A percentile compares a stretch with the other conserved stretches of the same genome.
phyloP scores from a whole-genome alignment of 1,139 yeast genomes.

The Yamadazyma spencermartinsiae region DNA sequence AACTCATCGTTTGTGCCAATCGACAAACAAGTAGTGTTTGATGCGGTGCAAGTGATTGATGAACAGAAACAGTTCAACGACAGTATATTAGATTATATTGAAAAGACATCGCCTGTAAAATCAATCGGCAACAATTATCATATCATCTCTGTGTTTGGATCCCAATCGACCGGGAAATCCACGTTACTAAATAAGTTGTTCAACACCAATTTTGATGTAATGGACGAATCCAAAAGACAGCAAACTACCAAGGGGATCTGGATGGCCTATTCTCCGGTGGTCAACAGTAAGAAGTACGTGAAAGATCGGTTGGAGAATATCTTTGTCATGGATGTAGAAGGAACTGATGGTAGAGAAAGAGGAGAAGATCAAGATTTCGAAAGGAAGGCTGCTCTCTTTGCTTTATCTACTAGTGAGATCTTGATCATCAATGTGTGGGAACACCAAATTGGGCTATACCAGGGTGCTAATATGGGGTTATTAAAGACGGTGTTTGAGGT shows the following conservation, averaged over 20 bases:
- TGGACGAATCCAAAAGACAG: constrained; percentile 80
- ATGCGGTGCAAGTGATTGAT: constrained; percentile 75
- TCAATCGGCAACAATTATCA: constrained; percentile 74
- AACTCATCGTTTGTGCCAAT: constrained; percentile 47
- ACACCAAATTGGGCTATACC: constrained; percentile 92
- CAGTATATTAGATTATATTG: constrained; percentile 36
- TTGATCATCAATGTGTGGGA: constrained; percentile 95
- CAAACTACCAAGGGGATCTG: constrained; percentile 96
- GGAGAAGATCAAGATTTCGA: constrained; percentile 99
- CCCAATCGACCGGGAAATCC: constrained; percentile 95
- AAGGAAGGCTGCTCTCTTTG: constrained; percentile 92
- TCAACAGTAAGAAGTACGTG: constrained; percentile 28
- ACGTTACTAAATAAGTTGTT: constrained; percentile 83
- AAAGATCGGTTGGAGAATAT: constrained; percentile 38
- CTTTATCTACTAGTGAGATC: constrained; percentile 87
- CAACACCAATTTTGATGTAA: constrained; percentile 86
- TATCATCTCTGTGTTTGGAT: constrained; percentile 92
- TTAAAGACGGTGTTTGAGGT: constrained; percentile 96
- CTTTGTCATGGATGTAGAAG: constrained; percentile 95
- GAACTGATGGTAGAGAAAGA: constrained; percentile 96
- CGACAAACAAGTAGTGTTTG: constrained; percentile 29
- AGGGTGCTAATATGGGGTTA: constrained; percentile 96
- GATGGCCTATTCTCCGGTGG: constrained; percentile 66
- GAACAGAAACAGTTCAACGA: constrained; percentile 68
- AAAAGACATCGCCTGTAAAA: constrained; percentile 29